A percentile compares a stretch with the other conserved stretches of the same genome.
Conservation (phyloP, 1,139 yeast genomes). For the Blastobotrys proliferans region DNA sequence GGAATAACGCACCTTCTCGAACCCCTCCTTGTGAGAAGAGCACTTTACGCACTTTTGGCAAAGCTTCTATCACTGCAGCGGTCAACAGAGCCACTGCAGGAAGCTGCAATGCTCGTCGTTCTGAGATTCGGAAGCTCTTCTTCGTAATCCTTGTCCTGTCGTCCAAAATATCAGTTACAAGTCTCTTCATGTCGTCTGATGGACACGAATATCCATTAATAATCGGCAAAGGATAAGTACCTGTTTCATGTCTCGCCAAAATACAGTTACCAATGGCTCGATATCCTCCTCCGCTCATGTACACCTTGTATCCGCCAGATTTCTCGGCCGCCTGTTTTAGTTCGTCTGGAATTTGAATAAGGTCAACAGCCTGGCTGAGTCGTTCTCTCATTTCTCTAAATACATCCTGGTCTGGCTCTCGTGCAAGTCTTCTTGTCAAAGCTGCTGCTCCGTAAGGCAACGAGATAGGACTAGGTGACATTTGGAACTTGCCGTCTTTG, state of each 20-base stretch:
- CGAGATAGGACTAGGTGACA: slow-evolving; percentile 54
- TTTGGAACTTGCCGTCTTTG: slow-evolving; percentile 47
- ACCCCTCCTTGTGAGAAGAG: slow-evolving; percentile 70
- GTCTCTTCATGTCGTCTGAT: slow-evolving; percentile 42
- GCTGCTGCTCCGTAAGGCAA: slow-evolving; percentile 69
- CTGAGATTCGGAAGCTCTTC: slow-evolving; percentile 55
- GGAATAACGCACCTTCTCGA: slow-evolving; percentile 63
- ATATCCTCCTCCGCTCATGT: slow-evolving; percentile 65
- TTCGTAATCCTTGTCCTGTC: slow-evolving; percentile 21
- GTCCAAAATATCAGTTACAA: slow-evolving; percentile 20
- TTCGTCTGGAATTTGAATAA: slow-evolving; percentile 36
- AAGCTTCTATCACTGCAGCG: slow-evolving; percentile 52
- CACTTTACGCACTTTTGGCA: slow-evolving; percentile 56
- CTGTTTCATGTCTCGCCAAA: slow-evolving; percentile 45
- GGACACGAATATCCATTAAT: slow-evolving; percentile 61
- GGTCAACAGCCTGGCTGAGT: slow-evolving; percentile 44
- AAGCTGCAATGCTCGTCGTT: slow-evolving; percentile 54
- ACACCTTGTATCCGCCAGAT: slow-evolving; percentile 55
- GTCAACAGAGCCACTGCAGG: slow-evolving; percentile 63
- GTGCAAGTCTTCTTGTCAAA: slow-evolving; percentile 47
- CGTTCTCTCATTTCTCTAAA: slow-evolving; percentile 24
- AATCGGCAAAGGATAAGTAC: slow-evolving; percentile 49
- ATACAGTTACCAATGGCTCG: slow-evolving; percentile 60
- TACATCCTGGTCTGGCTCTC: slow-evolving; percentile 38
- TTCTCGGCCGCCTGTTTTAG: slow-evolving; percentile 36